Conservation (phyloP, 2,329 filamentous ascomycete species). For the Talaromyces piceae region DNA sequence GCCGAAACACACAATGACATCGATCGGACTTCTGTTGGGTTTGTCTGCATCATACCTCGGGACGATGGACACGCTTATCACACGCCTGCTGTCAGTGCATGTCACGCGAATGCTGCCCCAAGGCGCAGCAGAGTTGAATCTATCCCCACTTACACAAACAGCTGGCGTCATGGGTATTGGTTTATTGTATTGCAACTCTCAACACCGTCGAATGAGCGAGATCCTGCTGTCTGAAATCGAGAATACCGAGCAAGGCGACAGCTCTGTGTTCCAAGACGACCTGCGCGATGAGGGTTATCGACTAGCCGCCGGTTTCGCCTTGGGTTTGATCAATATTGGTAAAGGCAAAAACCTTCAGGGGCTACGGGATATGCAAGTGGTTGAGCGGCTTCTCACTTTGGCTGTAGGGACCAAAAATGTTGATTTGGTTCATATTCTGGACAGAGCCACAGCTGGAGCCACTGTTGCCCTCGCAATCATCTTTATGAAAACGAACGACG, state of each 20-base stretch:
- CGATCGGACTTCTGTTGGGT: slow-evolving; percentile 86
- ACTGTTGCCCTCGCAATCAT: slow-evolving; percentile 85
- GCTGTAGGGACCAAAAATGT: slow-evolving; percentile 87
- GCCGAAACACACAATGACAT: slow-evolving; percentile 98
- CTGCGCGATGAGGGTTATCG: slow-evolving; percentile 94
- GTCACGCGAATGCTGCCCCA: slow-evolving; percentile 89
- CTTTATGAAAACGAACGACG: slow-evolving; percentile 94
- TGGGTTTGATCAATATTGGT: slow-evolving; percentile 90
- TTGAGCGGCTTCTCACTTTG: slow-evolving; percentile 76
- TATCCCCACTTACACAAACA: slow-evolving; percentile 88
- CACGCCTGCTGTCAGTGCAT: slow-evolving; percentile 86
- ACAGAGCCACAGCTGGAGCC: slow-evolving; percentile 87
- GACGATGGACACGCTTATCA: slow-evolving; percentile 95
- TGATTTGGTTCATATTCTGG: slow-evolving; percentile 83
- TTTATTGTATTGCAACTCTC: slow-evolving; percentile 85
- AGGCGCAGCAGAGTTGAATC: slow-evolving; percentile 86
- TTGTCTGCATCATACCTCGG: slow-evolving; percentile 90
- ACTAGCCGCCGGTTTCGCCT: slow-evolving; percentile 82
- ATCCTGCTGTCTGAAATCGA: slow-evolving; percentile 98
- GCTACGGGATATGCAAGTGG: slow-evolving; percentile 86
- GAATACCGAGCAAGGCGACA: slow-evolving; percentile 73
- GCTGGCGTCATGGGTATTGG: slow-evolving; percentile 97
- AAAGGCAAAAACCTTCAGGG: slow-evolving; percentile 83
- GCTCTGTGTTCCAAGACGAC: slow-evolving; percentile 59
- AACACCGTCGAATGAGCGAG: slow-evolving; percentile 97